These are phyloP conservation scores for Neofusicoccum kwambonambiense DNA, from an alignment of 2,329 filamentous ascomycete species.

Conservation along the genomic window DNA sequence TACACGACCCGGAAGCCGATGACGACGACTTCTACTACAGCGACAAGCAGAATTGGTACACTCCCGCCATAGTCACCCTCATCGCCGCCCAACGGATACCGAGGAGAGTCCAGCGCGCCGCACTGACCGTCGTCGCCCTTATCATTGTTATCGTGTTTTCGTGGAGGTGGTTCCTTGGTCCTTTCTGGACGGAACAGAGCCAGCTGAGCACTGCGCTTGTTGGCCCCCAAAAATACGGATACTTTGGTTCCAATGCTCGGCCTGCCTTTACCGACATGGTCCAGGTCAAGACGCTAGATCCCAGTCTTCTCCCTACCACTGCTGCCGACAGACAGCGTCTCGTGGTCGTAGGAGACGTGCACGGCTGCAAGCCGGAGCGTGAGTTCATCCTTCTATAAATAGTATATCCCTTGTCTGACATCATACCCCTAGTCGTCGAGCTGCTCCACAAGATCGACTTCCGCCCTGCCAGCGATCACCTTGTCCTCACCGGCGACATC, in stretches of 20 bases:
- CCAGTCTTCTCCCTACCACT: slow-evolving; percentile 44
- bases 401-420: background rate
- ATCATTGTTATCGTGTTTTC: slow-evolving; percentile 28
- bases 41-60: slow-evolving; percentile 33
- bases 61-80: slow-evolving; percentile 32
- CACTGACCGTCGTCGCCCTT: slow-evolving; percentile 32
- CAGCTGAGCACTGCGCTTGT: slow-evolving; percentile 37
- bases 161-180: slow-evolving; percentile 40
- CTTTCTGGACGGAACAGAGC: slow-evolving; percentile 34
- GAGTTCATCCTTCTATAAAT: slow-evolving; percentile 27
- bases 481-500: slow-evolving; percentile 41
- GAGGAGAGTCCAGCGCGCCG: slow-evolving; percentile 35
- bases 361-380: slow-evolving; percentile 75
- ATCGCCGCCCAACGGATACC: slow-evolving; percentile 31
- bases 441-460: slow-evolving; percentile 69
- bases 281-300: slow-evolving; percentile 51
- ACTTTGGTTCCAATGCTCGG: slow-evolving; percentile 49
- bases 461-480: slow-evolving; percentile 53
- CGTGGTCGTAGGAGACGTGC: slow-evolving; percentile 85
- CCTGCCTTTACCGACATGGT: slow-evolving; percentile 52
- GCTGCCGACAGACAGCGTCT: slow-evolving; percentile 55
- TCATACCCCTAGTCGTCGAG: slow-evolving; percentile 40
- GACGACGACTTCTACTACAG: slow-evolving; percentile 39
- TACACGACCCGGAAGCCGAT: slow-evolving; percentile 42
- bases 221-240: slow-evolving; percentile 22